These are phyloP conservation scores for Pseudocercospora macadamiae DNA, from an alignment of 2,329 filamentous ascomycete species.

Conservation along the genomic window DNA sequence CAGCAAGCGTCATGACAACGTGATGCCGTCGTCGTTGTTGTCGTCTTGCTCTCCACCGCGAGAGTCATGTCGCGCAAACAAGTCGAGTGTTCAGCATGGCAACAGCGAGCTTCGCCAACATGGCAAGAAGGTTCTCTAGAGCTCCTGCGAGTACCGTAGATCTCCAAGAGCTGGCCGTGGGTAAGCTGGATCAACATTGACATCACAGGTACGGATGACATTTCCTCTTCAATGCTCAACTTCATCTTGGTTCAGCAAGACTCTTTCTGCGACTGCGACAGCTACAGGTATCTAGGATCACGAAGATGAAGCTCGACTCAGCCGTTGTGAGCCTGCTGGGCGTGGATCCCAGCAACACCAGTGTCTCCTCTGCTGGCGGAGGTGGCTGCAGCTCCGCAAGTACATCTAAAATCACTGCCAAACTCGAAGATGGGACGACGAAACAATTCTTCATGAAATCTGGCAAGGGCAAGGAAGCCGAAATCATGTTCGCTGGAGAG, in stretches of 20 bases:
- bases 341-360: conserved; percentile 59
- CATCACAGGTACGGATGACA: conserved; percentile 14
- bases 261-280: too few relatives aligned
- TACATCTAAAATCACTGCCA: conserved; percentile 62
- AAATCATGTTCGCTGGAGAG: conserved; percentile 77
- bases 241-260: too few relatives aligned
- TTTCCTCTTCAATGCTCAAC: too few relatives aligned
- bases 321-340: conserved; percentile 64
- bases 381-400: conserved; percentile 67
- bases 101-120: neutral
- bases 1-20: too few relatives aligned
- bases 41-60: too few relatives aligned
- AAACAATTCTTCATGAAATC: conserved; percentile 74
- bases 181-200: neutral
- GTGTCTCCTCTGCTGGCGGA: conserved; percentile 63
- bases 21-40: too few relatives aligned
- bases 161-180: neutral
- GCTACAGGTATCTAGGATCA: too few relatives aligned
- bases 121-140: neutral
- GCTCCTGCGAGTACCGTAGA: too few relatives aligned
- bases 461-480: conserved; percentile 60
- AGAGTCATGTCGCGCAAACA: too few relatives aligned
- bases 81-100: too few relatives aligned
- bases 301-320: conserved; percentile 64
- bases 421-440: conserved; percentile 51